Percentiles rank a stretch among this genome's conserved stretches.
phyloP scores from a whole-genome alignment of 805 yeast species.

The Jamesozyma gamospora region DNA sequence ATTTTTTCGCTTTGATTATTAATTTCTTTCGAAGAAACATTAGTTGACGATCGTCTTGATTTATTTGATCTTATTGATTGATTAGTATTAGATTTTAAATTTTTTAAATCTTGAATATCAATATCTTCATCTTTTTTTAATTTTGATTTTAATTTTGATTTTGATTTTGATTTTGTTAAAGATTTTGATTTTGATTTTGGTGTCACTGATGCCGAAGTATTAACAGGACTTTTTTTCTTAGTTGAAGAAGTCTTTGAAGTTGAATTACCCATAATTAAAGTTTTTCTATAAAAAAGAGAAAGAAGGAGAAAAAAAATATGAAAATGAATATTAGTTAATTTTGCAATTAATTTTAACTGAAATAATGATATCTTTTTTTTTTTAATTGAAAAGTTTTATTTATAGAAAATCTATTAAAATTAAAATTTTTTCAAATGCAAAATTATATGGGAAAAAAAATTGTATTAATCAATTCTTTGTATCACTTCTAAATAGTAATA shows the following conservation, averaged over 20 bases:
- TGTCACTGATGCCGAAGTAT: constrained; percentile 3
- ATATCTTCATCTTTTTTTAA: background rate
- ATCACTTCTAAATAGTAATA: no score
- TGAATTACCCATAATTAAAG: constrained; percentile 43
- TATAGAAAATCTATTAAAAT: background rate
- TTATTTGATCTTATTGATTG: constrained; percentile 32
- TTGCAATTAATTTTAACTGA: no score
- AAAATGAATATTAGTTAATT: no score
- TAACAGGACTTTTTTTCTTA: background rate
- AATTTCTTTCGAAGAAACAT: constrained; percentile 18
- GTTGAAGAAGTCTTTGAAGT: constrained; percentile 35
- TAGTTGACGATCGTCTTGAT: constrained; percentile 23
- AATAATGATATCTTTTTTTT: no score
- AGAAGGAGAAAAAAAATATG: no score
- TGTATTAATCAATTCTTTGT: no score
- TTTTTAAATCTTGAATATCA: background rate
- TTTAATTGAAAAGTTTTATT: background rate
- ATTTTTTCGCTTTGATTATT: no score
- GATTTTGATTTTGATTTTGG: constrained; percentile 1
- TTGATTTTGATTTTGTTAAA: constrained; percentile 4
- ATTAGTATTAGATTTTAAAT: no score
- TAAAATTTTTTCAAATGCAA: no score
- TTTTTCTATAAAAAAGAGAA: no score
- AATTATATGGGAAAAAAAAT: no score
- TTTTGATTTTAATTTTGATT: background rate